Percentiles rank a stretch among this genome's conserved stretches.
phyloP scores from a whole-genome alignment of 2,329 filamentous ascomycete genomes.

The Aspergillus nomiae region DNA sequence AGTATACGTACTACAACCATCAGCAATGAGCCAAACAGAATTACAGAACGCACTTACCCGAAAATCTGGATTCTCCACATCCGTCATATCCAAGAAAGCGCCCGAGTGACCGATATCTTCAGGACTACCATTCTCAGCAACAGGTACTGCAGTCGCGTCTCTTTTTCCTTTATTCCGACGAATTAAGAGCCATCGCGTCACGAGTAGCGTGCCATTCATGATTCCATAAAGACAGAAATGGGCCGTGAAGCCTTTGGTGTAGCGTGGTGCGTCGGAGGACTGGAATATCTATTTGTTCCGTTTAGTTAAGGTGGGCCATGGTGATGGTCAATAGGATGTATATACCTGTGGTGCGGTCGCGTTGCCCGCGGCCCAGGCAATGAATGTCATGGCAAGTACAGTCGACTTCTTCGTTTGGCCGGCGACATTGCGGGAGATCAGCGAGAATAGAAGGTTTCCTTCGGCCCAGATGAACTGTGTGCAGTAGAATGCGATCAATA shows the following conservation, averaged over 20 bases:
- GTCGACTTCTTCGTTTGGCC: slow-evolving; percentile 17
- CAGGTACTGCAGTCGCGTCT: not conserved
- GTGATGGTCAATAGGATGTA: rapidly evolving
- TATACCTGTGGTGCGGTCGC: slow-evolving; percentile 6
- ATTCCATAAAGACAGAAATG: not conserved
- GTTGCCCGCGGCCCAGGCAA: slow-evolving; percentile 16
- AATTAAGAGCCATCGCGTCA: not conserved
- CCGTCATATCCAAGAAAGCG: not conserved
- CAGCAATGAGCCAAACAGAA: not conserved
- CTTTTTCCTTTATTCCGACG: not conserved
- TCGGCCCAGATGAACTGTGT: slow-evolving; percentile 69
- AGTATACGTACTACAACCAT: not conserved
- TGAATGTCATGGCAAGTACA: slow-evolving; percentile 14
- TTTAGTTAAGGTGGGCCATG: not conserved
- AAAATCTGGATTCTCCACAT: not conserved
- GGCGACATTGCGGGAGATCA: slow-evolving; percentile 15
- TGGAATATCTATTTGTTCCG: not conserved
- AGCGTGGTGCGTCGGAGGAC: not conserved
- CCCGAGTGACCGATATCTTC: not conserved
- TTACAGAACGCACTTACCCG: not conserved
- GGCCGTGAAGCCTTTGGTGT: not conserved
- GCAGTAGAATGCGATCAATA: slow-evolving; percentile 71
- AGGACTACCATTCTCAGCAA: not conserved
- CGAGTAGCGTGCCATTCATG: not conserved
- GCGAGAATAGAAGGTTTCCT: slow-evolving; percentile 50